Percentiles rank a stretch among this genome's conserved stretches.
Evolutionary conservation across 2,329 filamentous ascomycete species (phyloP).

Genomic region (Podosphaera xanthii): DNA sequence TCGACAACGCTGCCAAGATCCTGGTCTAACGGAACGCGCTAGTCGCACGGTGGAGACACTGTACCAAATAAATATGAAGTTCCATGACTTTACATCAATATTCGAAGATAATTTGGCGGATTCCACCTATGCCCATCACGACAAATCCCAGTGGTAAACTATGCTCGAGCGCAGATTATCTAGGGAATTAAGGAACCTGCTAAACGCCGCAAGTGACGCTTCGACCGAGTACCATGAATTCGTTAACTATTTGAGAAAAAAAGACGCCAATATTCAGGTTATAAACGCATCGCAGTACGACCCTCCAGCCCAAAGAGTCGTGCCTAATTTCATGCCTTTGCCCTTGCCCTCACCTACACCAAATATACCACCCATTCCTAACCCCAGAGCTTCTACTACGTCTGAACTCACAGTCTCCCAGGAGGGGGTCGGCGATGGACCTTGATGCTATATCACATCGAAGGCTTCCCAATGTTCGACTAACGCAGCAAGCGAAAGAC

Average conservation of each 20-base stretch:
- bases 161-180: background rate
- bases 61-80: too few species aligned
- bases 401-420: too few species aligned
- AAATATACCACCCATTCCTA: too few species aligned
- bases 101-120: background rate
- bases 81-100: too few species aligned
- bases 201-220: background rate
- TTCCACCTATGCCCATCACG: background rate
- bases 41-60: too few species aligned
- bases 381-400: too few species aligned
- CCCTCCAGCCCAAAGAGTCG: too few species aligned
- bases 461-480: background rate
- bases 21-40: too few species aligned
- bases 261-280: background rate
- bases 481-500: background rate
- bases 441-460: background rate
- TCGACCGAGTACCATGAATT: background rate
- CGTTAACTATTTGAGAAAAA: background rate
- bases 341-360: too few species aligned
- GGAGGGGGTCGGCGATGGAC: background rate
- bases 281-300: background rate
- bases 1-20: too few species aligned
- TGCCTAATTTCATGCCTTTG: too few species aligned
- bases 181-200: background rate
- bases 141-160: background rate